Evolutionary conservation across 352 stramenopile species (phyloP).

Genomic region (Globisporangium canariense): DNA sequence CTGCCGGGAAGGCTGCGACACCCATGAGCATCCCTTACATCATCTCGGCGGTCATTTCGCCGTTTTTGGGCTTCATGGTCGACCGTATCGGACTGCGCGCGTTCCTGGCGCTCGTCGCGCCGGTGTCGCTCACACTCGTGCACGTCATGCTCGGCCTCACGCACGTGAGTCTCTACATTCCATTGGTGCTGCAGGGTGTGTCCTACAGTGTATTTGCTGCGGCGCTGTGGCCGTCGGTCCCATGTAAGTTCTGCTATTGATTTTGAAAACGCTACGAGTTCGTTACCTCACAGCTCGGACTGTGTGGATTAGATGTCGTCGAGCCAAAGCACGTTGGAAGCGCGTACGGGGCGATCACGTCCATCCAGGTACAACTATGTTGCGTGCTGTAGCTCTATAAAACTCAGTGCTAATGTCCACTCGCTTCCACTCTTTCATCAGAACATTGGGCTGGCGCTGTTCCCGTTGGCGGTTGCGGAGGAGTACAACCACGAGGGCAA

Average conservation of each 20-base stretch:
- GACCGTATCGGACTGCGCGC: slow-evolving; percentile 87
- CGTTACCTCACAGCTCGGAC: not conserved
- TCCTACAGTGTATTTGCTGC: slow-evolving; percentile 92
- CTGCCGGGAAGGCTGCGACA: slow-evolving; percentile 64
- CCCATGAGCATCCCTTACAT: slow-evolving; percentile 94
- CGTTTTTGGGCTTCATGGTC: slow-evolving; percentile 89
- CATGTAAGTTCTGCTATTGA: slow-evolving; percentile 33
- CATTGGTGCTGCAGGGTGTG: slow-evolving; percentile 88
- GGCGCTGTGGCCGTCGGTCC: slow-evolving; percentile 90
- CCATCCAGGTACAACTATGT: slow-evolving; percentile 65
- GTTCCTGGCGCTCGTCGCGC: slow-evolving; percentile 76
- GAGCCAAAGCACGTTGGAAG: slow-evolving; percentile 85
- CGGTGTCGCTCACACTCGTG: slow-evolving; percentile 80
- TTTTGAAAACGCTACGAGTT: not conserved
- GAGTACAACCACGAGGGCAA: slow-evolving; percentile 66
- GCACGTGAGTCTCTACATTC: slow-evolving; percentile 69
- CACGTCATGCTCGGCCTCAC: slow-evolving; percentile 86
- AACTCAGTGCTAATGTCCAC: no score
- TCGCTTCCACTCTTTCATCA: slow-evolving; percentile 17
- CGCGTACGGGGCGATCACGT: slow-evolving; percentile 92
- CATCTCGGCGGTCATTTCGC: slow-evolving; percentile 88
- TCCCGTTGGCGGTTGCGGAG: slow-evolving; percentile 69
- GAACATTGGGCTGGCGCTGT: slow-evolving; percentile 81
- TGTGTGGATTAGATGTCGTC: slow-evolving; percentile 63
- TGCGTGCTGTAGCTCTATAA: no score